These are phyloP conservation scores for Cytospora paraplurivora DNA, from an alignment of 2,329 filamentous ascomycete species.

Conservation along the genomic window DNA sequence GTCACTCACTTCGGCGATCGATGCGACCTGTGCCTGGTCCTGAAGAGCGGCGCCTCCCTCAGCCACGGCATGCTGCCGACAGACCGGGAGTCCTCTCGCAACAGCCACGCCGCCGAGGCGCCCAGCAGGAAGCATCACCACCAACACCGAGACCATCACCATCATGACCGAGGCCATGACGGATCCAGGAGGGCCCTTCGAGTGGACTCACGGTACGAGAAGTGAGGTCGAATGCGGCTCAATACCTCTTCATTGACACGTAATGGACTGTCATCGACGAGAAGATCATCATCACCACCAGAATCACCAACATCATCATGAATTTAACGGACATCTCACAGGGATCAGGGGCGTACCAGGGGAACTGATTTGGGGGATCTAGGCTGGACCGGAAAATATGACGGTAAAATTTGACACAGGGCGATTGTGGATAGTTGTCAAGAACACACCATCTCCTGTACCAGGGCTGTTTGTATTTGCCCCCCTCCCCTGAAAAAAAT, in stretches of 20 bases:
- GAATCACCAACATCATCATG: not conserved
- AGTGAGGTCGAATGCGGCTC: not conserved
- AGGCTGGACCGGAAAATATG: not conserved
- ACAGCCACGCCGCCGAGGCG: constrained; percentile 10
- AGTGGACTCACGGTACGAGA: constrained; percentile 17
- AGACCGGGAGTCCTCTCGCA: constrained; percentile 27
- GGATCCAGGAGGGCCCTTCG: constrained; percentile 16
- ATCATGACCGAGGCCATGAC: constrained; percentile 18
- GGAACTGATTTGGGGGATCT: constrained; percentile 2
- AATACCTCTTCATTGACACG: too few relatives aligned
- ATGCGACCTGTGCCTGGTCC: constrained; percentile 40
- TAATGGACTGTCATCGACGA: too few relatives aligned
- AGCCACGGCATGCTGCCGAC: constrained; percentile 33
- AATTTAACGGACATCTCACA: not conserved
- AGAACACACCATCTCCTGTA: not conserved
- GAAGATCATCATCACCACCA: not conserved
- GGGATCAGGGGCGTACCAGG: constrained; percentile 13
- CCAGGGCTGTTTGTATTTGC: not conserved
- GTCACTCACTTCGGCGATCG: constrained; percentile 42
- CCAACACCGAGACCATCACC: not conserved
- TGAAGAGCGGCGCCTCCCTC: constrained; percentile 36
- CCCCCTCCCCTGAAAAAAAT: not conserved
- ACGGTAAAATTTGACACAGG: not conserved
- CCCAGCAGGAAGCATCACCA: constrained; percentile 23
- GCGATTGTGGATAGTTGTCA: not conserved